phyloP scores from a whole-genome alignment of 306 rosid genomes.

The Luffa acutangula region DNA sequence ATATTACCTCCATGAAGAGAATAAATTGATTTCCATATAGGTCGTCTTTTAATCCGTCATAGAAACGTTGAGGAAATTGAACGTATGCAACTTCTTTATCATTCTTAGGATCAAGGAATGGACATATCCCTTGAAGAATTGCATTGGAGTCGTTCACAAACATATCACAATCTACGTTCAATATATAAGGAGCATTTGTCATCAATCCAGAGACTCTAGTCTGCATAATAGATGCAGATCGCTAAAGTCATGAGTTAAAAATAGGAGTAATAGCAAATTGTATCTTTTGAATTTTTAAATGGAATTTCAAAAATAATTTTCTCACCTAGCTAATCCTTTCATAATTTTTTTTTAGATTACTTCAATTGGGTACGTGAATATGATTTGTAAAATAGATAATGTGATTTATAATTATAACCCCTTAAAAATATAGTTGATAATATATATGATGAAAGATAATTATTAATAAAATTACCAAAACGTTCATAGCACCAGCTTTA shows the following conservation, averaged over 20 bases:
- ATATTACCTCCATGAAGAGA: not conserved
- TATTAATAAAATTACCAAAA: slow-evolving; percentile 25
- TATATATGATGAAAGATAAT: not conserved
- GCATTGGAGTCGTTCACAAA: slow-evolving; percentile 36
- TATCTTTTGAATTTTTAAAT: no score
- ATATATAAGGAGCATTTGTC: slow-evolving; percentile 54
- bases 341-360: no score
- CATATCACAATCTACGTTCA: slow-evolving; percentile 78
- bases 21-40: slow-evolving; percentile 51
- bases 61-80: slow-evolving; percentile 41
- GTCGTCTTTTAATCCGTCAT: slow-evolving; percentile 42
- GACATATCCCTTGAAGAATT: slow-evolving; percentile 42
- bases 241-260: not conserved
- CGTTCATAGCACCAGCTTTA: slow-evolving; percentile 85
- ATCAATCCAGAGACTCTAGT: slow-evolving; percentile 63
- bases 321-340: not conserved
- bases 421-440: not conserved
- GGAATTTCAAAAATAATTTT: not conserved
- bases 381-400: not conserved
- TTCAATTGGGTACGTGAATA: not conserved
- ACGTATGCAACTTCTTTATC: slow-evolving; percentile 42
- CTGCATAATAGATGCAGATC: slow-evolving; percentile 12
- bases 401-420: no score
- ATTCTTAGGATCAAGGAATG: slow-evolving; percentile 29
- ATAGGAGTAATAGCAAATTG: not conserved